Evolutionary conservation across 2,329 filamentous ascomycete genomes (phyloP), one percentile per base, ranked within the genome.

Genomic region (Aureobasidium sp.): DNA sequence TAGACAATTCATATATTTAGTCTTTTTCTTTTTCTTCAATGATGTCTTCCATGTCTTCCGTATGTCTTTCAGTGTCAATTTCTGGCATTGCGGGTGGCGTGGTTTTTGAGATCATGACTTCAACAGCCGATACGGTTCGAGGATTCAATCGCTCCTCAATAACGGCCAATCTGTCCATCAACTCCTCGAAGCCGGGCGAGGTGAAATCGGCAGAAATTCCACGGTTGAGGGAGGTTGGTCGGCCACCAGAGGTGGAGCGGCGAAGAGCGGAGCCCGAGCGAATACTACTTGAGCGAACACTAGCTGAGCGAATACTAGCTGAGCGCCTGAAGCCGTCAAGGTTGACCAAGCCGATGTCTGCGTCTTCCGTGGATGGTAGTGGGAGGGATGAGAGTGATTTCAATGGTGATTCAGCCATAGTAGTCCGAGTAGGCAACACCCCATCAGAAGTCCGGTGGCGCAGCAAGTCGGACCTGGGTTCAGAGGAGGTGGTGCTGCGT

Each of bases 141-240:
- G 19, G 27, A 22, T 54, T 47, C 4, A 54, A 12, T 16, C 51
- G 22, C 25, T 45, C 24, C 8, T 54, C 41, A 2, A 54, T 48
- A 6, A 34, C 10, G 11, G 32, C 40, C 16, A 54, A 19, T 32
- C 41, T 32, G 34, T 39, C 34, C 51, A 54, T 54, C n/a, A 54
- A n/a, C 24, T 54, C 51, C 4, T 44, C 39, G 11, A 51, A 51
- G 2, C 32, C 51, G n/a, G 42, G 25, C 0, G 39, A 39, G 8
- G 34, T 12, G 6, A 39, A 34, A 1, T 54, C 51, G 14, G 29
- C 51, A 16, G 38, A 41, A 1, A 25, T n/a, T 27, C 6, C n/a
- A 19, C 5, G 25, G 16, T 25, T 14, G 35, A 24, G 32, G 16
- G 1, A 40, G 19, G 22, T 19, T 27, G 38, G 8, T 27, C 6